Percentiles rank a stretch among this genome's conserved stretches.
phyloP scores from a whole-genome alignment of 306 rosid species.

The Neltuma alba region DNA sequence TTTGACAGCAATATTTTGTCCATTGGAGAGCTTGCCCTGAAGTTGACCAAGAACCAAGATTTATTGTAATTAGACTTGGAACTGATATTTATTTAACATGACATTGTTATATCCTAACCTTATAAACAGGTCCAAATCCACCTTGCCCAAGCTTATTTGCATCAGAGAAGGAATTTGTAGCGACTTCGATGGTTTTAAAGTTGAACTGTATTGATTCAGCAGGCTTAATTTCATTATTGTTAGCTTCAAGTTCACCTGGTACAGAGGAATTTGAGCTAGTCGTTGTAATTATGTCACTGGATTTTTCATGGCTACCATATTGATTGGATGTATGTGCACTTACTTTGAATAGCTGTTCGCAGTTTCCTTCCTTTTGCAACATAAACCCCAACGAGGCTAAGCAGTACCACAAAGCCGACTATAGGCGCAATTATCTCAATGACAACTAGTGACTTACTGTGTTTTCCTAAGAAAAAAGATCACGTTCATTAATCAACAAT shows the following conservation, averaged over 20 bases:
- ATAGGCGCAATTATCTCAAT: no score
- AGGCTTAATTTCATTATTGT: background rate
- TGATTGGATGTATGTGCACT: no score
- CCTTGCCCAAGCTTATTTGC: constrained; percentile 49
- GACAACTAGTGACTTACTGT: constrained; percentile 3
- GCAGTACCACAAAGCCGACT: constrained; percentile 28
- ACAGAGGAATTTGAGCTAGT: background rate
- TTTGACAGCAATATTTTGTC: background rate
- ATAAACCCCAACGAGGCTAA: constrained; percentile 26
- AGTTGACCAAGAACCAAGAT: background rate
- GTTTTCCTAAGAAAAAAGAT: constrained; percentile 38
- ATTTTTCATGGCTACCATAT: no score
- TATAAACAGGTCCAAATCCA: constrained; percentile 52
- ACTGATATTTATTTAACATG: background rate
- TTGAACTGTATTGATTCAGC: background rate
- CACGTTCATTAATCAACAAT: background rate
- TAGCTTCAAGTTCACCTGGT: background rate
- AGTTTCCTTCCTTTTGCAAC: constrained; percentile 33
- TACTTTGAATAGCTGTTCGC: constrained; percentile 8
- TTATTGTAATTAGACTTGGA: background rate
- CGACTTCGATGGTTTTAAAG: constrained; percentile 36
- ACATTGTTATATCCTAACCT: constrained; percentile 28
- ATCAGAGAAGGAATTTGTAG: constrained; percentile 38
- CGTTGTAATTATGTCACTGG: no score
- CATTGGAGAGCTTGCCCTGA: constrained; percentile 16